Base-by-base conservation (phyloP, 176 grass and related monocot genomes). In the Oryza meridionalis region DNA sequence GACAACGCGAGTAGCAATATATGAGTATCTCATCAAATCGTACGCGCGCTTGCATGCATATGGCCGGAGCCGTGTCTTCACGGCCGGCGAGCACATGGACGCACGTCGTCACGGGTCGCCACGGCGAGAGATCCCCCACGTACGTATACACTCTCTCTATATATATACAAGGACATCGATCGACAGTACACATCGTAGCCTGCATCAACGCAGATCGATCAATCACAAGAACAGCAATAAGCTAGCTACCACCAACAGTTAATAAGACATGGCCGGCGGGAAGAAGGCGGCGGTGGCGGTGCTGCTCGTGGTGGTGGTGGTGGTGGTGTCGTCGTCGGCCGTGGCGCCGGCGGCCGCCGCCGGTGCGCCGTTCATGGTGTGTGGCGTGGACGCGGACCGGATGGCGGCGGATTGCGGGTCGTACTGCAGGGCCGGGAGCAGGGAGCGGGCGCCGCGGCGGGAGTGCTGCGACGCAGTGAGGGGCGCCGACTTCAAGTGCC, bases 401-500 rank as follows among this genome's bases (percentile, higher is more conserved):
- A 50, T 81, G 67, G 2, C 53, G 70, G 13, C 0, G 4, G 13
- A 29, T 35, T 94, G 92, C 88, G 1, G 10, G 71, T 69, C 76
- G 22, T 80, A 64, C 88, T 88, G 74, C 83, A 9, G 11, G 1
- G 0, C 11, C 22, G 33, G 69, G 72, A 69, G 47, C 70, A n/a
- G 4, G 71, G 27, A 82, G 71, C 65, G 78, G 0, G 21, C 1
- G 40, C 22, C 31, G 66, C 4, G 19, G 12, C n/a, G 37, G 1
- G 33, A 1, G 1, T 94, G 92, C 92, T 94, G 92, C 83, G 2
- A 19, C 29, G 82, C 86, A 13, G 29, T 94, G 15, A 24, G 1
- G 10, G 0, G 17, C 21, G 92, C 88, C 75, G 26, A 94, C 59
- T 7, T 84, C n/a, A 1, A 1, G 0, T 94, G 92, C 92, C 38